Conservation (phyloP, 2,329 filamentous ascomycete species). For the Thermothelomyces thermophilus region DNA sequence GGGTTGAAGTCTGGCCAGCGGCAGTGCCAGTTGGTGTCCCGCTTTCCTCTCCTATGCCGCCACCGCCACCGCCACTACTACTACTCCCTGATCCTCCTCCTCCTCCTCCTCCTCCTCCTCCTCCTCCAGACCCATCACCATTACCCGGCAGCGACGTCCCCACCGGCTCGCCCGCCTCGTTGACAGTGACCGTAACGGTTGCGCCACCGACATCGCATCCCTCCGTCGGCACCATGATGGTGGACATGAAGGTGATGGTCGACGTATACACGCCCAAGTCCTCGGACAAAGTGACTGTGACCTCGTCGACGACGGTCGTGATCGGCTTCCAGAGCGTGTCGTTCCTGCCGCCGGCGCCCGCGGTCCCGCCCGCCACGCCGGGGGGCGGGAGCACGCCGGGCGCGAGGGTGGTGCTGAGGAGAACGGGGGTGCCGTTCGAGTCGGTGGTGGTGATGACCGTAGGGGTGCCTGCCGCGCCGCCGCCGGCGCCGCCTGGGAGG, state of each 20-base stretch:
- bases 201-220: neutral
- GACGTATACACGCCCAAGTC: conserved; percentile 2
- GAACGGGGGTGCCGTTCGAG: conserved; percentile 6
- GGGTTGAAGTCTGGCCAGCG: neutral
- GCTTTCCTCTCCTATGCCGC: neutral
- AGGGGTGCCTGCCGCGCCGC: neutral
- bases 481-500: neutral
- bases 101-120: neutral
- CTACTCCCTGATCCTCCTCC: neutral
- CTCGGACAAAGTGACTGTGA: conserved; percentile 13
- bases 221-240: conserved; percentile 4
- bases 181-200: conserved; percentile 16
- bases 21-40: neutral
- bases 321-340: neutral
- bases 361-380: neutral
- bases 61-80: neutral
- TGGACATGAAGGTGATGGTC: conserved; percentile 11
- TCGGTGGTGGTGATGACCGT: conserved; percentile 9
- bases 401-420: conserved; percentile 7
- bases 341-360: neutral
- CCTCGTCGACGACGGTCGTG: conserved; percentile 10
- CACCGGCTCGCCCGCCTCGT: conserved; percentile 3
- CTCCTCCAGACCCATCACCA: neutral
- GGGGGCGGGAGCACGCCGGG: conserved; percentile 9
- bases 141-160: neutral